Evolutionary conservation across 768 basidiomycete genomes (phyloP).

Genomic region (Cytidiella melzeri): DNA sequence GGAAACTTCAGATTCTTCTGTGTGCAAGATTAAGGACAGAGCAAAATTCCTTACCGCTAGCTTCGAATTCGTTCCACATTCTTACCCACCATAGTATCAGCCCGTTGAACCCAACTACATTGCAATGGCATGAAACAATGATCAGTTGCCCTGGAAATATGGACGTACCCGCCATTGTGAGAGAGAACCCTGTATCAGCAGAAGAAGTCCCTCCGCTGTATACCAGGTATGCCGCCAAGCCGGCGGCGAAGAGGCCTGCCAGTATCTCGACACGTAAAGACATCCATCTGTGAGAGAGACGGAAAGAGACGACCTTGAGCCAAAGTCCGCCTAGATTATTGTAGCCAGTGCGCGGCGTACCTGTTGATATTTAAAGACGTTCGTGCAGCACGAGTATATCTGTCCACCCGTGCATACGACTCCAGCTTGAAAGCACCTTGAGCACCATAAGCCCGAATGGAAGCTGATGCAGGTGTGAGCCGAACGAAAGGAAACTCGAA

Average conservation of each 20-base stretch:
- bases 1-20: neutral
- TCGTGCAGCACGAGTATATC: conserved; percentile 34
- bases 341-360: conserved; percentile 14
- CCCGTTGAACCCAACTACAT: conserved; percentile 45
- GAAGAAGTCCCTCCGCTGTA: conserved; percentile 28
- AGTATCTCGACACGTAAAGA: conserved; percentile 48
- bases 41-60: conserved; percentile 18
- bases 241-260: conserved; percentile 41
- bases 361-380: conserved; percentile 44
- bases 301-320: neutral
- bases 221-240: conserved; percentile 45
- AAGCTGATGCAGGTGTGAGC: conserved; percentile 21
- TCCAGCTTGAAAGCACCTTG: conserved; percentile 37
- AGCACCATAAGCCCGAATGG: conserved; percentile 51
- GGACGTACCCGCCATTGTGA: conserved; percentile 35
- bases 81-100: conserved; percentile 47
- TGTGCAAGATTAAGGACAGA: neutral
- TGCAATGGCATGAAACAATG: neutral
- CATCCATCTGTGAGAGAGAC: conserved; percentile 34
- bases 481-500: neutral
- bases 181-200: conserved; percentile 32
- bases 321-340: neutral
- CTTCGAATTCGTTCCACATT: conserved; percentile 38
- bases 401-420: conserved; percentile 39
- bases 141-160: too few relatives aligned